Evolutionary conservation across 371 early-diverging fungal species (phyloP).

Genomic region (Mucor indicus): DNA sequence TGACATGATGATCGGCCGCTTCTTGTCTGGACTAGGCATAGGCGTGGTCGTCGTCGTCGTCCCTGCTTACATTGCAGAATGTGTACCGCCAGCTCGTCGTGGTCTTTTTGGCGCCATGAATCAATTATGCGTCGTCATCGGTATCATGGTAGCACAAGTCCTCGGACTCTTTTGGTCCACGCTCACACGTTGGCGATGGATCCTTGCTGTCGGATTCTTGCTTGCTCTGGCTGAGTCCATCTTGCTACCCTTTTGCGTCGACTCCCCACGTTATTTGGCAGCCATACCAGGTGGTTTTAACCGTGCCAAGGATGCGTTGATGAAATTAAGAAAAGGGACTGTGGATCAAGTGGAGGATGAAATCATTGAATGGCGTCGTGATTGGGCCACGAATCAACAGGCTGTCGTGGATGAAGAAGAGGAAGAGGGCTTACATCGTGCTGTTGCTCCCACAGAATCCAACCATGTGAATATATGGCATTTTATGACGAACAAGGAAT

Average conservation of each 20-base stretch:
- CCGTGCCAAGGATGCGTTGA: slow-evolving; percentile 56
- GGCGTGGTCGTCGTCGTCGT: slow-evolving; percentile 83
- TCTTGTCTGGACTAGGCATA: slow-evolving; percentile 81
- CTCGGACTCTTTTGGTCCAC: slow-evolving; percentile 63
- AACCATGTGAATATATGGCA: slow-evolving; percentile 29
- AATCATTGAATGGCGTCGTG: slow-evolving; percentile 59
- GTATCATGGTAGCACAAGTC: slow-evolving; percentile 71
- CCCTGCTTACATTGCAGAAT: slow-evolving; percentile 84
- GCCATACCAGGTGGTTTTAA: slow-evolving; percentile 46
- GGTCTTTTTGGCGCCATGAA: slow-evolving; percentile 83
- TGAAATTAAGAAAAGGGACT: slow-evolving; percentile 52
- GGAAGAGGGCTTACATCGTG: background rate
- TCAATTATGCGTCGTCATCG: slow-evolving; percentile 82
- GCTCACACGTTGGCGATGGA: slow-evolving; percentile 62
- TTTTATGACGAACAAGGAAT: slow-evolving; percentile 43
- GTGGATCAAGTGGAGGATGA: slow-evolving; percentile 61
- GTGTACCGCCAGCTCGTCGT: slow-evolving; percentile 70
- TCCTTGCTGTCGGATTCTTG: slow-evolving; percentile 54
- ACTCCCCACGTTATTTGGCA: slow-evolving; percentile 75
- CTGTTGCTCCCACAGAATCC: background rate
- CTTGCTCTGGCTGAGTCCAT: slow-evolving; percentile 62
- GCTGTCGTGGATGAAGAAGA: background rate
- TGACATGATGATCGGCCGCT: slow-evolving; percentile 70
- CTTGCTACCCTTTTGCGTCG: slow-evolving; percentile 70
- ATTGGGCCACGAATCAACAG: slow-evolving; percentile 22